Evolutionary conservation across 2,329 filamentous ascomycete genomes (phyloP), one percentile per base, ranked within the genome.

Genomic region (Fusarium sp.): DNA sequence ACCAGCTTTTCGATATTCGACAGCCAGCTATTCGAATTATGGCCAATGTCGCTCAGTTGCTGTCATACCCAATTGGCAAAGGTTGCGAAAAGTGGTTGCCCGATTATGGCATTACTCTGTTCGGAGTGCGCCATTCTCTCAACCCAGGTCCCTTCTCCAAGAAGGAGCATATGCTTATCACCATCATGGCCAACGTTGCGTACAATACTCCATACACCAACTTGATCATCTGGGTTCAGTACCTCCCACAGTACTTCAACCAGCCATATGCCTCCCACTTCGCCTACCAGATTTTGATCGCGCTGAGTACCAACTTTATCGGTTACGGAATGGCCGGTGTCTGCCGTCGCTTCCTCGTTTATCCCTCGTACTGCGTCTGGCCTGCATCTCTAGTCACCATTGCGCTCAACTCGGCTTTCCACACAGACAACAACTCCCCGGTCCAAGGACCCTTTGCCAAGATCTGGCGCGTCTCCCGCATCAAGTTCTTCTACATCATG

Each of bases 151-250:
- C 83, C 3, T 89, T 89, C 74, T 85, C 84, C 57, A 84, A 84
- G 72, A 90, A 90, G 77, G 87, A 90, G 76, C 87, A 90, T 73
- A 87, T 87, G 82, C 80, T 90, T 42, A 86, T 89, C 67, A 85
- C 85, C 62, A 86, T 88, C 76, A 88, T 88, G 85, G 87, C 90
- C 57, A 90, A 91, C 75, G 85, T 86, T 14, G 83, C 84, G 14
- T 85, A 82, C 76, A 83, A 83, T 63, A 81, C 81, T 6, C 85
- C 85, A 0, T 88, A 87, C 72, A 87, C 86, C 5, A 85, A 84
- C 76, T 81, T 85, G 72, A 86, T 87, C 61, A 84, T 87, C 64
- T 87, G 84, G 84, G 83, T 83, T 8, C 86, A 88, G 53, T 82
- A 80, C 57, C 76, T 87, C 41, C 84, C 84, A 0, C 81, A 82